Base-by-base conservation (phyloP, 805 yeast species). In the Torulaspora quercuum region DNA sequence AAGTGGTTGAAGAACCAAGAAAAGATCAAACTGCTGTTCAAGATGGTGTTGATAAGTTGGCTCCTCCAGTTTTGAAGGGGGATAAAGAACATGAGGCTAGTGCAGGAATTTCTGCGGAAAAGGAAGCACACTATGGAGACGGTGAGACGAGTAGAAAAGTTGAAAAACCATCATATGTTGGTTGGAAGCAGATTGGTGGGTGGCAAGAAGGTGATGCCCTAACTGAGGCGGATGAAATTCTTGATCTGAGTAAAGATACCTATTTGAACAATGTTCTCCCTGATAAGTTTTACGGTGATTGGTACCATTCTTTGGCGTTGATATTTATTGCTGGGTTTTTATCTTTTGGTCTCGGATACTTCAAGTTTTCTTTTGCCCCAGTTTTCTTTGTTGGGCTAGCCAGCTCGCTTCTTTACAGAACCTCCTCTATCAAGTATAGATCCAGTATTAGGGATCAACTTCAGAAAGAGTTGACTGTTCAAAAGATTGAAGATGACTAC, bases 141-240 rank as follows among this genome's bases (percentile, higher is more conserved):
- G 52, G 35, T 6, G 28, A 35, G 10, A 29, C 33, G 6, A 25
- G 11, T 3, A 53, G 62, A 37, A 41, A 46, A 24, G 36, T 33
- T 15, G 48, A 37, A 13, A 52, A 71, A 37, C 82, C 84, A 17
- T 76, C 90, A 2, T 82, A 75, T 53, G 75, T 85, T 33, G 97
- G 97, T 21, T 90, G 97, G 97, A 85, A 82, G 57, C 95, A 89
- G 61, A 88, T 85, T 35, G 90, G 92, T 7, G 84, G 87, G 12
- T 90, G 87, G 82, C 84, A 80, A 54, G 78, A 77, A 40, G 72
- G 73, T 26, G 89, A 82, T 57, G 64, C 66, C 1, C 65, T 85
- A 48, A 77, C 76, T 6, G 60, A 61, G 8, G 84, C 81, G 23
- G 95, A 86, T 57, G 84, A 80, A 50, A 66, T 79, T 38, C 70